These are phyloP conservation scores for Citropsis articulata DNA, from an alignment of 345 rosid species.

Conservation along the genomic window DNA sequence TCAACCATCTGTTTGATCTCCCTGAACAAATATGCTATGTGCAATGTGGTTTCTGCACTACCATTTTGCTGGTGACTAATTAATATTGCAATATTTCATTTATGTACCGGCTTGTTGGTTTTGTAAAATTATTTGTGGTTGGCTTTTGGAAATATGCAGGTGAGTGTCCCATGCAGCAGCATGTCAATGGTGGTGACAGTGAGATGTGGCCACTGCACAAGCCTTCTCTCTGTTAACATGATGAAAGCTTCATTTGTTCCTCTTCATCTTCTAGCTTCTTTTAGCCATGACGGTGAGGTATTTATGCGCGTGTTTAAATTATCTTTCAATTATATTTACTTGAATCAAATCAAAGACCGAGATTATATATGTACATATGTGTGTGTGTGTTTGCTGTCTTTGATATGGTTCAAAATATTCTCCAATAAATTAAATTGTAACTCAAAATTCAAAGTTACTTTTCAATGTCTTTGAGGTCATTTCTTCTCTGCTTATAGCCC, in stretches of 20 bases:
- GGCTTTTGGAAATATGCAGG: conserved; percentile 36
- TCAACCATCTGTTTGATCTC: conserved; percentile 64
- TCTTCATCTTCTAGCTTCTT: conserved; percentile 70
- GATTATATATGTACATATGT: background rate
- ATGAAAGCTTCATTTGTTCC: conserved; percentile 84
- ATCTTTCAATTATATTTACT: background rate
- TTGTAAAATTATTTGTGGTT: background rate
- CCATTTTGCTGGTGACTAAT: conserved; percentile 71
- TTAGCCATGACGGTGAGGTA: conserved; percentile 50
- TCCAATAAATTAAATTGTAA: background rate
- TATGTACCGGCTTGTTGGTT: background rate
- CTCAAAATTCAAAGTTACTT: background rate
- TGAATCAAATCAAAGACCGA: background rate
- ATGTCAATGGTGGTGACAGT: conserved; percentile 85
- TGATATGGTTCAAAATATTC: background rate
- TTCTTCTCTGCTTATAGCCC: conserved; percentile 17
- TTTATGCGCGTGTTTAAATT: background rate
- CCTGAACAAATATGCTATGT: conserved; percentile 95
- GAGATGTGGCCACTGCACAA: conserved; percentile 95
- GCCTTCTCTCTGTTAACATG: conserved; percentile 92
- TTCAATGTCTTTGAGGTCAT: no score
- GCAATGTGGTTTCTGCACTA: conserved; percentile 92
- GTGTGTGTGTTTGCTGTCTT: background rate
- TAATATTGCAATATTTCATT: background rate
- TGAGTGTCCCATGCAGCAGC: conserved; percentile 88